A percentile compares a stretch with the other conserved stretches of the same genome.
These are phyloP conservation scores for Quercus ilex DNA, from an alignment of 306 rosid genomes.

Conservation along the genomic window DNA sequence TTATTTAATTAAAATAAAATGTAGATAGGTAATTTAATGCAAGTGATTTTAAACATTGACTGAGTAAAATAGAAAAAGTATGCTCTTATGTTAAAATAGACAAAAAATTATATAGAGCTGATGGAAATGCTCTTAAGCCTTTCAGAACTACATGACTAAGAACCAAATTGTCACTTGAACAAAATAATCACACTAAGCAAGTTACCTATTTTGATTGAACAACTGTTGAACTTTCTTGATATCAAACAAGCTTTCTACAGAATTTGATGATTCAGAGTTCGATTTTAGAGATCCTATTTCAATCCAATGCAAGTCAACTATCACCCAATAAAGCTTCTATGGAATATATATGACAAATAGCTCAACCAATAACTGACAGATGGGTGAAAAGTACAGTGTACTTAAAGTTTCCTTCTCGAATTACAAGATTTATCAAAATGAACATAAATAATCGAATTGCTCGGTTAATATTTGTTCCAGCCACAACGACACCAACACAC, in stretches of 20 bases:
- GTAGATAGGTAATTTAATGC: too few species aligned
- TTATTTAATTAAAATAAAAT: too few species aligned
- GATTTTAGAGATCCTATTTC: slow-evolving; percentile 32
- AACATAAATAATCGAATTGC: background rate
- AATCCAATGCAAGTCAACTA: slow-evolving; percentile 21
- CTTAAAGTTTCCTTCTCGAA: slow-evolving; percentile 2
- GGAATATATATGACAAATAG: slow-evolving; percentile 11
- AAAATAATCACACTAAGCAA: background rate
- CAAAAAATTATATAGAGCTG: too few species aligned
- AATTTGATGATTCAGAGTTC: slow-evolving; percentile 63
- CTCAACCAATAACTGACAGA: background rate
- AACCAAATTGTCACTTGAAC: slow-evolving; percentile 1
- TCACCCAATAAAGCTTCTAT: slow-evolving; percentile 14
- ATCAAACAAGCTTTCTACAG: slow-evolving; percentile 74
- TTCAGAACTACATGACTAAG: background rate
- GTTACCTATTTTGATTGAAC: slow-evolving; percentile 57
- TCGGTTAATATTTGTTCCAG: background rate
- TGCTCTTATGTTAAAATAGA: too few species aligned
- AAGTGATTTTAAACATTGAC: too few species aligned
- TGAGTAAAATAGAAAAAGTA: too few species aligned
- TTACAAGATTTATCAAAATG: background rate
- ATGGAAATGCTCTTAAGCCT: too few species aligned
- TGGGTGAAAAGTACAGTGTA: background rate
- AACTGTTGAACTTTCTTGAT: slow-evolving; percentile 37
- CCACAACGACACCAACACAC: background rate